These are phyloP conservation scores for Colletotrichum tamarilloi DNA, from an alignment of 2,329 filamentous ascomycete species.

Conservation along the genomic window DNA sequence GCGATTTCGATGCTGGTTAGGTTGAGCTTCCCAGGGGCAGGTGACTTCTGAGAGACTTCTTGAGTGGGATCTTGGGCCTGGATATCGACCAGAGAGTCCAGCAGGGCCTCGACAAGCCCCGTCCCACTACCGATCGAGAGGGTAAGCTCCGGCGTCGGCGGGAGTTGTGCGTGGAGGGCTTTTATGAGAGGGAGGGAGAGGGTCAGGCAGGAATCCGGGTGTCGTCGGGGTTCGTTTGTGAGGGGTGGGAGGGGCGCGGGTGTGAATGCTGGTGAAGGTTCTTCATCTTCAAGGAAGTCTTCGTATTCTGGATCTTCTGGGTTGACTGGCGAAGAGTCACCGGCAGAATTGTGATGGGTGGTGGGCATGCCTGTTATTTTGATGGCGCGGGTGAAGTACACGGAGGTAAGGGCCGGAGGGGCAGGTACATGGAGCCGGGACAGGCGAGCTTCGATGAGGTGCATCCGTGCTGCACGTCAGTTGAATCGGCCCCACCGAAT, in stretches of 20 bases:
- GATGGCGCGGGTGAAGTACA: neutral
- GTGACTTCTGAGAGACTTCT: too few species aligned
- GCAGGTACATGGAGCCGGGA: neutral
- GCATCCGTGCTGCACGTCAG: neutral
- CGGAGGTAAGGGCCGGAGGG: neutral
- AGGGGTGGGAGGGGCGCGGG: constrained; percentile 11
- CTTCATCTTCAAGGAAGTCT: constrained; percentile 1
- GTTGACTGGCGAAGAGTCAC: too few species aligned
- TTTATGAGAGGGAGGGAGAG: constrained; percentile 41
- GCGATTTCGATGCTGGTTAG: constrained; percentile 31
- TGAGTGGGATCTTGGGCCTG: neutral
- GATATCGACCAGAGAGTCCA: constrained; percentile 25
- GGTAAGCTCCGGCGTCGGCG: neutral
- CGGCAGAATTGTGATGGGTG: neutral
- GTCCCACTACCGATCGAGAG: constrained; percentile 46
- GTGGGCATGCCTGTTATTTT: neutral
- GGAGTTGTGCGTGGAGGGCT: constrained; percentile 30
- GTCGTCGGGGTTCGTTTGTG: constrained; percentile 14
- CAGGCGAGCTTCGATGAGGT: neutral
- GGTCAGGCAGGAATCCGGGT: constrained; percentile 44
- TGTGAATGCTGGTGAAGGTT: neutral
- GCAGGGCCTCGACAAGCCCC: constrained; percentile 43
- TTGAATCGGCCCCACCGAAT: neutral
- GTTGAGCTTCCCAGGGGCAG: neutral
- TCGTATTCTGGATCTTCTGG: neutral